Percentiles rank a stretch among this genome's conserved stretches.
Conservation (phyloP, 73 alveolate species). For the Paraurostyla sp. region DNA sequence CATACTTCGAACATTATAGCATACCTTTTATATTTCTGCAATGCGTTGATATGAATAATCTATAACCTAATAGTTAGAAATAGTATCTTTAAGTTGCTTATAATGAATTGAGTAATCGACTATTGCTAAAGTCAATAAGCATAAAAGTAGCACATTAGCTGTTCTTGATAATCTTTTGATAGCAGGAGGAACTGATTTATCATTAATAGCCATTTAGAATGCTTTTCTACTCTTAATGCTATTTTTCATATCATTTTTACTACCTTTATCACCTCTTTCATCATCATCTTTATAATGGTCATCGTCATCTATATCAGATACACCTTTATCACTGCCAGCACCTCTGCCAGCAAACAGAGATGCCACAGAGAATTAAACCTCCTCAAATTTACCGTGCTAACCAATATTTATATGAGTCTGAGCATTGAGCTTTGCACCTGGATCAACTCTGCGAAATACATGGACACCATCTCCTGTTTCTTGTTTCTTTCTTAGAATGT, state of each 20-base stretch:
- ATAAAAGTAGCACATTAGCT: conserved; percentile 45
- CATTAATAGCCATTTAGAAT: conserved; percentile 64
- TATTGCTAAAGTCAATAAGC: conserved; percentile 42
- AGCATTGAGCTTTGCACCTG: not conserved
- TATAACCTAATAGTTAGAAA: conserved; percentile 36
- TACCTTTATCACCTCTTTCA: conserved; percentile 10
- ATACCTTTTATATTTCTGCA: conserved; percentile 56
- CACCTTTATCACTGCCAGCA: conserved; percentile 29
- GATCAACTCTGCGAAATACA: conserved; percentile 48
- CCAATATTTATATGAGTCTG: conserved; percentile 10
- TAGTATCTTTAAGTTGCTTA: conserved; percentile 36
- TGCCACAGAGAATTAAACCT: conserved; percentile 49
- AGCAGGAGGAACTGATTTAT: conserved; percentile 59
- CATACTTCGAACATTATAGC: conserved; percentile 53
- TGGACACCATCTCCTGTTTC: conserved; percentile 40
- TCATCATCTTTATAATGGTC: conserved; percentile 49
- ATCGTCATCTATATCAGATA: conserved; percentile 5
- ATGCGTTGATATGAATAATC: not conserved
- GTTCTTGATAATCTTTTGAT: conserved; percentile 49
- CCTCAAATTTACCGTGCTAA: conserved; percentile 48
- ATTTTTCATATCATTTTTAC: conserved; percentile 33
- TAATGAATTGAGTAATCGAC: conserved; percentile 45
- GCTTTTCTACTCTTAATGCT: conserved; percentile 59
- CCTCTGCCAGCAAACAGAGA: conserved; percentile 37
- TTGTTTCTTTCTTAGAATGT: conserved; percentile 42